Percentiles rank a stretch among this genome's conserved stretches.
phyloP scores from a whole-genome alignment of 129 eudicot genomes.

The Escallonia rubra region DNA sequence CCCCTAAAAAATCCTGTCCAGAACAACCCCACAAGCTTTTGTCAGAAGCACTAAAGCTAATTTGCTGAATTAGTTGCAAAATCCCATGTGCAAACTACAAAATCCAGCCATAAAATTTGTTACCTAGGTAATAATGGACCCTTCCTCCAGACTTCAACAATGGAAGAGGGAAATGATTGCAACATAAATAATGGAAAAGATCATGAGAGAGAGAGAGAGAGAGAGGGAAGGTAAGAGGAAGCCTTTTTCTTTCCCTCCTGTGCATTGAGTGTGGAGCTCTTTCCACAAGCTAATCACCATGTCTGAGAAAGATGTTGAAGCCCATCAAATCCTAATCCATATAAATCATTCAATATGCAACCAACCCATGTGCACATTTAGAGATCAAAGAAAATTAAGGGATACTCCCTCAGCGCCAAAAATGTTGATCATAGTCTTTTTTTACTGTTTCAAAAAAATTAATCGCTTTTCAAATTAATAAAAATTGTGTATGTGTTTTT shows the following conservation, averaged over 20 bases:
- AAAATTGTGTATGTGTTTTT: not conserved
- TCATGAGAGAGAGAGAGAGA: conserved; percentile 7
- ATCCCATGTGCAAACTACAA: not conserved
- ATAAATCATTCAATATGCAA: conserved; percentile 16
- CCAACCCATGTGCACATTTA: conserved; percentile 27
- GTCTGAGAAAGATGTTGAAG: conserved; percentile 62
- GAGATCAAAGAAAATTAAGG: not conserved
- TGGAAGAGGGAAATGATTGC: conserved; percentile 7
- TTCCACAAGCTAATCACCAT: conserved; percentile 66
- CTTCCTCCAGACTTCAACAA: conserved; percentile 1
- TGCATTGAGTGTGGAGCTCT: conserved; percentile 17
- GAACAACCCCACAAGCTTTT: conserved; percentile 20
- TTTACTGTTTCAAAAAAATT: not conserved
- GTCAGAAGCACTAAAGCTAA: conserved; percentile 21
- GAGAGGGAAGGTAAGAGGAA: not conserved
- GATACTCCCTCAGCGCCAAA: too few species aligned
- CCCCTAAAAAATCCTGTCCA: conserved; percentile 16
- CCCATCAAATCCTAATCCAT: conserved; percentile 24
- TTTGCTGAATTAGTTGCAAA: conserved; percentile 12
- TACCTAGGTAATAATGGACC: not conserved
- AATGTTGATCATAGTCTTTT: too few species aligned
- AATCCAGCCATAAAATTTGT: not conserved
- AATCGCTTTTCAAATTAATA: not conserved
- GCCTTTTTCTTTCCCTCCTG: conserved; percentile 17
- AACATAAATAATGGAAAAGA: conserved; percentile 8